These are phyloP conservation scores for Cymbopogon citratus DNA, from an alignment of 176 grass and related monocot genomes.

Conservation along the genomic window DNA sequence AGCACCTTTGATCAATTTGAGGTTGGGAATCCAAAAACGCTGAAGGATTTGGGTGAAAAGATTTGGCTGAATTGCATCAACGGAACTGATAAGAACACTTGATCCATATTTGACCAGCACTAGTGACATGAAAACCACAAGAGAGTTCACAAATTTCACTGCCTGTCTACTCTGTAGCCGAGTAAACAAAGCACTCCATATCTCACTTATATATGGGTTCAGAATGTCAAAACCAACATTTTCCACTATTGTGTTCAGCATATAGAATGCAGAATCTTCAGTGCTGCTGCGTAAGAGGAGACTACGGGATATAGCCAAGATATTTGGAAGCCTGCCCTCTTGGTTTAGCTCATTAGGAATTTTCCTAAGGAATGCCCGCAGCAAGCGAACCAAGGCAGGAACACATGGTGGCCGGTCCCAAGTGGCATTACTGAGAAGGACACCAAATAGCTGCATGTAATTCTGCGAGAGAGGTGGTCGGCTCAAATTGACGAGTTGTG, in stretches of 20 bases:
- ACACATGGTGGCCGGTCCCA: conserved; percentile 82
- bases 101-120: conserved; percentile 76
- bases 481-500: conserved; percentile 77
- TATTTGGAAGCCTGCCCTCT: conserved; percentile 68
- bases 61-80: conserved; percentile 62
- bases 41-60: conserved; percentile 67
- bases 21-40: conserved; percentile 86
- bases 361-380: conserved; percentile 83
- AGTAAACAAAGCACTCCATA: conserved; percentile 72
- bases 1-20: conserved; percentile 75
- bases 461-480: conserved; percentile 71
- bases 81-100: conserved; percentile 58
- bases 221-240: conserved; percentile 78
- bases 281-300: conserved; percentile 54
- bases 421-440: conserved; percentile 69
- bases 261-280: conserved; percentile 89
- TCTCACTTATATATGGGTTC: conserved; percentile 59
- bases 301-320: conserved; percentile 57
- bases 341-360: conserved; percentile 92
- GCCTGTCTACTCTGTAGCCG: conserved; percentile 61
- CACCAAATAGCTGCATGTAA: conserved; percentile 88
- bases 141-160: conserved; percentile 79
- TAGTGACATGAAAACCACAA: conserved; percentile 86
- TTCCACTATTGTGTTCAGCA: conserved; percentile 87
- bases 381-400: conserved; percentile 80